Percentiles rank a stretch among this genome's conserved stretches.
Evolutionary conservation across 2,329 filamentous ascomycete genomes (phyloP).

Genomic region (Penicillium sp.): DNA sequence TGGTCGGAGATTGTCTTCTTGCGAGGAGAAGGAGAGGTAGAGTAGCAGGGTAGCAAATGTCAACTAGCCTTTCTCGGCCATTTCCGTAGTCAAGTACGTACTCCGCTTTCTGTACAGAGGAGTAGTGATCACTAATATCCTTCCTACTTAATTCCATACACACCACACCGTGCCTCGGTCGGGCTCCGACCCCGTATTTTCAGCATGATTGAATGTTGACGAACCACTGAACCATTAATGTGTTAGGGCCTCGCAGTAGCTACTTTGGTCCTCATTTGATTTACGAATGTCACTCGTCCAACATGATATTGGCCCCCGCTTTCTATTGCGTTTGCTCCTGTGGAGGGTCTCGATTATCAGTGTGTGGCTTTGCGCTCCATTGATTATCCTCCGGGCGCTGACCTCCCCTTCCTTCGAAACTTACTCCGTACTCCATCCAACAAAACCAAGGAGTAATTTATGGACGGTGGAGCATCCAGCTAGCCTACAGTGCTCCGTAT

Average conservation of each 20-base stretch:
- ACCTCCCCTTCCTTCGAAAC: background rate
- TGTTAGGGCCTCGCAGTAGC: background rate
- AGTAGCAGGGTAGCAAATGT: too few species aligned
- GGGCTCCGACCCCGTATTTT: background rate
- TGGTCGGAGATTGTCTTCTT: constrained; percentile 1
- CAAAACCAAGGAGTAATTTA: background rate
- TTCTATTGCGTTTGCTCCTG: constrained; percentile 1
- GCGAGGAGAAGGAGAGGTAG: background rate
- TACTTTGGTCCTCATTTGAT: background rate
- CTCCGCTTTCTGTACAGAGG: too few species aligned
- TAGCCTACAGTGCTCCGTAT: background rate
- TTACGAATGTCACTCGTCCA: background rate
- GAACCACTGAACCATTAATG: background rate
- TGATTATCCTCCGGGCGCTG: constrained; percentile 14
- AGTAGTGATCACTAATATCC: background rate
- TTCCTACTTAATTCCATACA: background rate
- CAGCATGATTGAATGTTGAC: background rate
- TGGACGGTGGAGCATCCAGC: background rate
- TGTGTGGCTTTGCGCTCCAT: constrained; percentile 1
- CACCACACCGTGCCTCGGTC: constrained; percentile 5
- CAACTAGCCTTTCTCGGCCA: background rate
- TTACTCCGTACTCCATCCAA: background rate
- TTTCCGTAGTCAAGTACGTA: too few species aligned
- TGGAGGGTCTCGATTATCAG: constrained; percentile 11
- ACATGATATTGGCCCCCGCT: background rate